These are phyloP conservation scores for Chlorella vulgaris DNA, from an alignment of 139 green algal species.

Conservation along the genomic window DNA sequence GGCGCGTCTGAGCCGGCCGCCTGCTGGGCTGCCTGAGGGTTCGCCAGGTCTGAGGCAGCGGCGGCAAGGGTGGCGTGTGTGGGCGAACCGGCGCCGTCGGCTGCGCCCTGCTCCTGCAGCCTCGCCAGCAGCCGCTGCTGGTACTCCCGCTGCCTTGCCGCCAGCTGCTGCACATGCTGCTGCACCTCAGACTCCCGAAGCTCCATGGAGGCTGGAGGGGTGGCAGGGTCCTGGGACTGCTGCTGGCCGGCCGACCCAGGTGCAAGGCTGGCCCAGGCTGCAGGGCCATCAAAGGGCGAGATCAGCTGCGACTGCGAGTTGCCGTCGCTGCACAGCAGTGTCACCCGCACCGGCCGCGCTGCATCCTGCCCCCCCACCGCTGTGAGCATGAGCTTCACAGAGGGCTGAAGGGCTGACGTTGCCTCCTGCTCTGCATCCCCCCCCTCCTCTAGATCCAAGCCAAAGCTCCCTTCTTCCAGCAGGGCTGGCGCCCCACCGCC, in stretches of 20 bases:
- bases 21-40: too few species aligned
- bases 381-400: background rate
- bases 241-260: too few species aligned
- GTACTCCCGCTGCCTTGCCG: background rate
- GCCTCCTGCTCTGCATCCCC: slow-evolving; percentile 1
- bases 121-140: background rate
- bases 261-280: background rate
- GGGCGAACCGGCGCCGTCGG: background rate
- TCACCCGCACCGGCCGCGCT: background rate
- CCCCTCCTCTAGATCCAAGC: too few species aligned
- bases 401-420: slow-evolving; percentile 6
- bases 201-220: background rate
- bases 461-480: background rate
- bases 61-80: too few species aligned
- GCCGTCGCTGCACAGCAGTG: background rate
- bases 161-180: background rate
- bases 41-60: too few species aligned
- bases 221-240: too few species aligned
- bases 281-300: slow-evolving; percentile 16
- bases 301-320: background rate
- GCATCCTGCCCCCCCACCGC: background rate
- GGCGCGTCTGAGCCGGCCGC: too few species aligned
- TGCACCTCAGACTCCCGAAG: background rate
- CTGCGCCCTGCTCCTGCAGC: background rate
- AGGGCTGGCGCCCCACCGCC: background rate